phyloP scores from a whole-genome alignment of 2,329 filamentous ascomycete genomes.

The Talaromyces sp. region DNA sequence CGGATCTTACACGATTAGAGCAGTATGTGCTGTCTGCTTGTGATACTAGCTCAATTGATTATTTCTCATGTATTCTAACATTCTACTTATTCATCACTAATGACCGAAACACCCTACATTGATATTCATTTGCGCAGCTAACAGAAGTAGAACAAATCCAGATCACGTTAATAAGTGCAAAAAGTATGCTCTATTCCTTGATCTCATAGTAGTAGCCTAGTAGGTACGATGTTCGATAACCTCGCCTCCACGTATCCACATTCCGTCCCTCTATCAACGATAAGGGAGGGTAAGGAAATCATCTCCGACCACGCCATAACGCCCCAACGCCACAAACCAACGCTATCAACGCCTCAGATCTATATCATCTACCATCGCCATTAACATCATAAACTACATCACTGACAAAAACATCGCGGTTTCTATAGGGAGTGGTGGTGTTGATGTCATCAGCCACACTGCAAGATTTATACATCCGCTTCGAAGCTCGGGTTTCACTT shows the following conservation, averaged over 20 bases:
- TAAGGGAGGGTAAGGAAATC: slow-evolving; percentile 1
- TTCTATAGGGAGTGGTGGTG: neutral
- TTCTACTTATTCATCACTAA: neutral
- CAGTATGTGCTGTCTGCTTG: too few species aligned
- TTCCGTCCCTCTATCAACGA: neutral
- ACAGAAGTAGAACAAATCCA: neutral
- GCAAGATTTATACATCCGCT: neutral
- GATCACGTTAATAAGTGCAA: neutral
- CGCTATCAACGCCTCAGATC: neutral
- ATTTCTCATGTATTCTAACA: neutral
- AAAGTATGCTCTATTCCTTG: neutral
- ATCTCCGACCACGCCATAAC: neutral
- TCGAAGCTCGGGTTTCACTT: neutral
- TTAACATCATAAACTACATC: neutral
- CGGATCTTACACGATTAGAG: too few species aligned
- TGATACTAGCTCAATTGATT: neutral
- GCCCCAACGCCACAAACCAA: neutral
- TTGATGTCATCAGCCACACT: neutral
- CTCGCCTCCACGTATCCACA: neutral
- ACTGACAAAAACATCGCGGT: neutral
- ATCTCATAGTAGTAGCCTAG: neutral
- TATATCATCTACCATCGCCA: neutral
- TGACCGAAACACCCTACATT: neutral
- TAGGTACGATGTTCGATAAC: neutral
- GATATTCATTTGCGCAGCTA: neutral